These are phyloP conservation scores for Oemleria cerasiformis DNA, from an alignment of 306 rosid genomes.

Conservation along the genomic window DNA sequence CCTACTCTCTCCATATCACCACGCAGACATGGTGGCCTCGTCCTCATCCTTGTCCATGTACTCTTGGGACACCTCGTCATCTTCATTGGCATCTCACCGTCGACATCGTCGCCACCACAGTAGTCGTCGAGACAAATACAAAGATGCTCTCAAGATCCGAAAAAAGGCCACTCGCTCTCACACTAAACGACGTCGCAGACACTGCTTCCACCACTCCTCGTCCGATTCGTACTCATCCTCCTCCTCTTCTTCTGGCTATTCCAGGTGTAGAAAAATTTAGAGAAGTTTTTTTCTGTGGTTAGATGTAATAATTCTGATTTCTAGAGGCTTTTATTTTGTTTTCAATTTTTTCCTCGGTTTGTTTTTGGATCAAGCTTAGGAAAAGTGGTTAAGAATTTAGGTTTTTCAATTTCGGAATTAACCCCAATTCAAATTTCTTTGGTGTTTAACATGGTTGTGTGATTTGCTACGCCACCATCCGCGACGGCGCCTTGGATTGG, in stretches of 20 bases:
- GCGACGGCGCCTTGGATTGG: no score
- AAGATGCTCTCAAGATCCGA: constrained; percentile 60
- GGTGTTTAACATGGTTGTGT: no score
- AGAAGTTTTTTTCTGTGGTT: background rate
- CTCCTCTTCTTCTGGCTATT: constrained; percentile 53
- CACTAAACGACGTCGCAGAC: constrained; percentile 72
- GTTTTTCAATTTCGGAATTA: no score
- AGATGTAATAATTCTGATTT: background rate
- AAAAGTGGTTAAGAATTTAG: no score
- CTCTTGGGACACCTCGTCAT: constrained; percentile 25
- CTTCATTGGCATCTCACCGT: constrained; percentile 41
- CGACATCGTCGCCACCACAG: constrained; percentile 41
- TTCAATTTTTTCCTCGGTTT: background rate
- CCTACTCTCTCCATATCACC: no score
- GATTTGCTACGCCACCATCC: no score
- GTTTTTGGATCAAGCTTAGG: no score
- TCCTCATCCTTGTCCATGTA: constrained; percentile 45
- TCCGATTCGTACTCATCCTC: constrained; percentile 51
- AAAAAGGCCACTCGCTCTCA: constrained; percentile 59
- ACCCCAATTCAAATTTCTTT: no score
- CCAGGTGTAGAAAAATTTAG: no score
- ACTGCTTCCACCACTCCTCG: constrained; percentile 49
- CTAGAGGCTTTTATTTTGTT: background rate
- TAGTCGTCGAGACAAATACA: constrained; percentile 46
- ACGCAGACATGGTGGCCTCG: constrained; percentile 72